Base-by-base conservation (phyloP, 2,329 filamentous ascomycete species). In the Stachybotrys elegans region DNA sequence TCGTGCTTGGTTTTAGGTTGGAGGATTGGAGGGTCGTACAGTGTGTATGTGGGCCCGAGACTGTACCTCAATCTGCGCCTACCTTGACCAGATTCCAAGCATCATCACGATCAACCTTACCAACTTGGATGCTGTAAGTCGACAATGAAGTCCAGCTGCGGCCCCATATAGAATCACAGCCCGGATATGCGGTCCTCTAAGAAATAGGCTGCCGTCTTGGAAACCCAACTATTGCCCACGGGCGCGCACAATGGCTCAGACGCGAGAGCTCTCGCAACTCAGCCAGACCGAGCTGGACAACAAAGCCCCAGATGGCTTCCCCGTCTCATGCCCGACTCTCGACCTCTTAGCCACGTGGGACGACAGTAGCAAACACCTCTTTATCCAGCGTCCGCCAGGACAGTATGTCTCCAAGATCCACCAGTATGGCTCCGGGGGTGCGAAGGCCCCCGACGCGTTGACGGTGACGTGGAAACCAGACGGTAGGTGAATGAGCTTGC, bases 251-350 rank as follows among this genome's bases (percentile, higher is more conserved):
- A 65, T 67, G 63, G 43, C 52, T 19, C 48, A 52, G 44, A 47
- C 49, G 41, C 55, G 46, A 44, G 55, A 65, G 49, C 68, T 81
- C 48, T 52, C 68, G 50, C 68, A 76, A 37, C 63, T 77, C 50
- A 77, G 77, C 63, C 74, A 83, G 58, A 81, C 78, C 52, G 69
- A 70, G 51, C 73, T 84, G 48, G 71, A 76, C 41, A 67, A 73
- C 37, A 72, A 73, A 20, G 72, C 81, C 19, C 72, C 78, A 29
- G 67, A 72, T 27, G 69, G 73, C 38, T 76, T 85, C 41, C 72
- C 92, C 25, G 76, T 83, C 21, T 88, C 86, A 64, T 95, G 89
- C 63, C 88, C 91, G 14, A 85, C 83, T 8, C 87, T 95, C 70
- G 88, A 96, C 65, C 74, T 97, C 37, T 75, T 86, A n/a, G 83